These are phyloP conservation scores for Talaromyces trachyspermus DNA, from an alignment of 495 filamentous ascomycete genomes.

Conservation along the genomic window DNA sequence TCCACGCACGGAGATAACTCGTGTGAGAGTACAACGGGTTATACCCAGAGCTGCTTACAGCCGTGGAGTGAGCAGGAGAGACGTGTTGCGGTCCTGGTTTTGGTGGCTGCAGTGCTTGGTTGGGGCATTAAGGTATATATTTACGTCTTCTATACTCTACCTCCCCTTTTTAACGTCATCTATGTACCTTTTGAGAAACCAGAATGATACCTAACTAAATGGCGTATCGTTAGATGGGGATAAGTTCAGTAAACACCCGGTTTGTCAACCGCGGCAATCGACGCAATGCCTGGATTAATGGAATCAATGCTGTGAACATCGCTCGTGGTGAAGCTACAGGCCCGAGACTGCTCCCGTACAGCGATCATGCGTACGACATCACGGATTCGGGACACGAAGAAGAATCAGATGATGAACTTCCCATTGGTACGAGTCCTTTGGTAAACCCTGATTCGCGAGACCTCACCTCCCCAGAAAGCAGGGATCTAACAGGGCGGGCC, in stretches of 20 bases:
- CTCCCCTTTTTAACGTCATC: too few species aligned
- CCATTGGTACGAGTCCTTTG: not conserved
- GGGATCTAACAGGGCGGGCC: constrained; percentile 2
- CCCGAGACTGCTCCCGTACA: constrained; percentile 8
- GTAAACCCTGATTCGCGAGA: constrained; percentile 4
- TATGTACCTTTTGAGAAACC: too few species aligned
- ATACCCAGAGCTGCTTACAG: constrained; percentile 19
- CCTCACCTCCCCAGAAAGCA: not conserved
- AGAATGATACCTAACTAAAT: too few species aligned
- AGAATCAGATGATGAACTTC: not conserved
- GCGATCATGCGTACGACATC: not conserved
- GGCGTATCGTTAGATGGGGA: not conserved
- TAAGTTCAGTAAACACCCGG: too few species aligned
- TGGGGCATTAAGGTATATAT: constrained; percentile 16
- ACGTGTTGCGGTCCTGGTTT: constrained; percentile 19
- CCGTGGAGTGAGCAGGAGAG: constrained; percentile 21
- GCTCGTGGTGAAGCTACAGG: not conserved
- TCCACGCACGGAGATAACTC: constrained; percentile 20
- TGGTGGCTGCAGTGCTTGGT: constrained; percentile 19
- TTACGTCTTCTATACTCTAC: not conserved
- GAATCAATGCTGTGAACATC: not conserved
- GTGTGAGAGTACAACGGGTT: constrained; percentile 23
- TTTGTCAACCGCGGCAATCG: not conserved
- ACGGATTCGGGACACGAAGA: not conserved
- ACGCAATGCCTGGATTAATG: not conserved